Base-by-base conservation (phyloP, 2,329 filamentous ascomycete species). In the Fusarium temperatum region DNA sequence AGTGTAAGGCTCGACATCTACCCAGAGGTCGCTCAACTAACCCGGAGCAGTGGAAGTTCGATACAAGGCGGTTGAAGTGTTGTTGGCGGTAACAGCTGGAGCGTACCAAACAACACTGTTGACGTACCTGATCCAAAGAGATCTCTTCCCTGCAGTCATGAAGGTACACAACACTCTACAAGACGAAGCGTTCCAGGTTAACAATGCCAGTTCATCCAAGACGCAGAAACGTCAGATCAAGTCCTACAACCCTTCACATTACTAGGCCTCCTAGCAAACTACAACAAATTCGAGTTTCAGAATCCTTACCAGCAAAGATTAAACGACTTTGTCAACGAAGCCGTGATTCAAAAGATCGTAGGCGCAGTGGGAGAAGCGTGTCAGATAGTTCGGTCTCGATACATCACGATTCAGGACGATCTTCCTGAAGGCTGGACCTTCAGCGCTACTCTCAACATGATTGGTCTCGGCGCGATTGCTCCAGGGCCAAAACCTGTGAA, bases 201-300 rank as follows among this genome's bases (percentile, higher is more conserved):
- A 73, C 57, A 30, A 17, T 26, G 1, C 74, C 30, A 95, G 93
- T 93, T 95, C 80, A 90, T 97, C 68, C 93, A 96, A 84, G 94
- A 97, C 75, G 89, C 91, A 50, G 91, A 94, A 69, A 87, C 88
- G 30, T 86, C 89, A 39, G 84, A 87, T 24, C 87, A 88, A 78
- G 90, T 89, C 66, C 89, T 94, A 48, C 89, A 93, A 66, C 93
- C 96, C 1, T 95, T 98, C 75, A 90, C 92, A 20, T 88, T 98
- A 15, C 87, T 98, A 26, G 96, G 96, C 18, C 87, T 98, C 8
- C 86, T 99, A 60, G 93, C 94, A 74, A 99, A 98, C 84, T 98
- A 98, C 88, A 98, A 99, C 88, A 99, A 98, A 82, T 99, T 99
- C 79, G 96, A 99, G 82, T 96, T 97, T 65, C 95, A 98, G 81